Conservation (phyloP, 139 green algal species). For the Ostreobium quekettii region DNA sequence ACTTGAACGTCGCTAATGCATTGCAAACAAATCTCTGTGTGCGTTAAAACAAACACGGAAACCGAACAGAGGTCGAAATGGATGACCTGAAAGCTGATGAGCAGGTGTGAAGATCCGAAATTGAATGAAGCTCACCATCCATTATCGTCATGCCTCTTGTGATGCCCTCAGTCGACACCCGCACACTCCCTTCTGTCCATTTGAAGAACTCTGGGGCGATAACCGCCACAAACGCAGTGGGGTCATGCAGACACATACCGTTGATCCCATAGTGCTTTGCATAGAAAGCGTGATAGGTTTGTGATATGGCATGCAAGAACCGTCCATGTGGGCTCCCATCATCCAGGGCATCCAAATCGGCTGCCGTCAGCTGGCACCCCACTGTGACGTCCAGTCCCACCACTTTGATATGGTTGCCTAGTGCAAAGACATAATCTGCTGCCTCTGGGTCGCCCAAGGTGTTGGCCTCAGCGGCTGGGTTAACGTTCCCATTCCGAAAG, state of each 20-base stretch:
- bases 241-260: constrained; percentile 55
- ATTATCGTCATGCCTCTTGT: constrained; percentile 51
- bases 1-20: too few species aligned
- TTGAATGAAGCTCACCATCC: constrained; percentile 47
- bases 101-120: too few species aligned
- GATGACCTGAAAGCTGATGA: too few species aligned
- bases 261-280: constrained; percentile 43
- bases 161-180: constrained; percentile 48
- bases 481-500: constrained; percentile 74
- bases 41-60: too few species aligned
- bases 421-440: constrained; percentile 54
- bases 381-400: constrained; percentile 68
- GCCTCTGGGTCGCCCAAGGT: constrained; percentile 65
- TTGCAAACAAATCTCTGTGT: too few species aligned
- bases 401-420: constrained; percentile 12
- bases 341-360: constrained; percentile 35
- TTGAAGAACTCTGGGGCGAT: constrained; percentile 51
- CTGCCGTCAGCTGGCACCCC: constrained; percentile 29
- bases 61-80: too few species aligned
- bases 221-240: constrained; percentile 53
- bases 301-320: constrained; percentile 49
- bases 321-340: constrained; percentile 37
- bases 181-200: constrained; percentile 44
- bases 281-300: constrained; percentile 67
- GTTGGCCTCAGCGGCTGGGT: constrained; percentile 71